A percentile compares a stretch with the other conserved stretches of the same genome.
phyloP scores from a whole-genome alignment of 1,284 basidiomycete genomes.

The Apiotrichum sp. region DNA sequence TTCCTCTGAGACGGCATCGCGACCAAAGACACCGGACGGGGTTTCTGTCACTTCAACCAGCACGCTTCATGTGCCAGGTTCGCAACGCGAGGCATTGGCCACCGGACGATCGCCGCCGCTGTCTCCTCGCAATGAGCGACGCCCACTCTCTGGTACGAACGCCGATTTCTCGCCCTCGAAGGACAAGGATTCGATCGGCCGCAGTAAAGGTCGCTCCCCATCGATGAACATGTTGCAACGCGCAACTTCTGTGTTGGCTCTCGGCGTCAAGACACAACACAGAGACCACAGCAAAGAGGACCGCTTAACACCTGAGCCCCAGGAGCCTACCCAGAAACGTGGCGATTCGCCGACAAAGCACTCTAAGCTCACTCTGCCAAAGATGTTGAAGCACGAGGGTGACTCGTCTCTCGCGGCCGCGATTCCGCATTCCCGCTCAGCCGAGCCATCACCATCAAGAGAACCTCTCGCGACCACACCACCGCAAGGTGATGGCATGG shows the following conservation, averaged over 20 bases:
- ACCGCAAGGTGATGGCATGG: background rate
- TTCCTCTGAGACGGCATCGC: background rate
- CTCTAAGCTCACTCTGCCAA: background rate
- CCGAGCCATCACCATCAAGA: background rate
- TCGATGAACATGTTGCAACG: conserved; percentile 91
- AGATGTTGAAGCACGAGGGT: conserved; percentile 26
- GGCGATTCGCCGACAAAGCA: conserved; percentile 35
- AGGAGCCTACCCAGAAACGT: conserved; percentile 3
- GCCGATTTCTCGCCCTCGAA: conserved; percentile 17
- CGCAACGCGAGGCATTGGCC: background rate
- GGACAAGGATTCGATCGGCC: conserved; percentile 1
- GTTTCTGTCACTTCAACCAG: background rate
- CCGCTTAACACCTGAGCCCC: background rate
- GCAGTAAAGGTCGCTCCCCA: conserved; percentile 61
- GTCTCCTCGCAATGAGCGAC: conserved; percentile 1
- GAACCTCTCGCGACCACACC: background rate
- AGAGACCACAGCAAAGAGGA: conserved; percentile 2
- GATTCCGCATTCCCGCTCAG: background rate
- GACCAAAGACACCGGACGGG: background rate
- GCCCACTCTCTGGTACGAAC: conserved; percentile 2
- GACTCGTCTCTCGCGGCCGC: conserved; percentile 6
- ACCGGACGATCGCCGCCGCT: background rate
- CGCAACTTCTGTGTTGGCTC: conserved; percentile 72
- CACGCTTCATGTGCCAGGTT: background rate
- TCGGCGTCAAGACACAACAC: conserved; percentile 10